Base-by-base conservation (phyloP, 2,329 filamentous ascomycete genomes). In the Exophiala calicioides region DNA sequence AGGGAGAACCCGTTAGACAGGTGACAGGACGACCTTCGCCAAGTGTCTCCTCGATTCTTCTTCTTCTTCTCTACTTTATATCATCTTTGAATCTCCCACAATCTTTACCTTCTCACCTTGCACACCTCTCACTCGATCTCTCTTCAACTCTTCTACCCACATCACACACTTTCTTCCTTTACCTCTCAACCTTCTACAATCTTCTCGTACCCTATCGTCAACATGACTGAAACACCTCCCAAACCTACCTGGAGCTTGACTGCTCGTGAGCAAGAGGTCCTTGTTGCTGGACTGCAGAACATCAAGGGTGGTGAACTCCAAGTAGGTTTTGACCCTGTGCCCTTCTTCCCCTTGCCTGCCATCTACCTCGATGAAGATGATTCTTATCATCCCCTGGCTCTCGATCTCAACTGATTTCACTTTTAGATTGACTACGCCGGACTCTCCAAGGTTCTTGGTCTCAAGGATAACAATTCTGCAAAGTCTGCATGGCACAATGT, bases 381-480 rank as follows among this genome's bases (percentile, higher is more conserved):
- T n/a, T n/a, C n/a, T n/a, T n/a, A n/a, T n/a, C n/a, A n/a, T n/a
- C n/a, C n/a, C n/a, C n/a, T n/a, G n/a, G n/a, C n/a, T n/a, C n/a
- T n/a, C n/a, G n/a, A n/a, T n/a, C n/a, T n/a, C n/a, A 27, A 44
- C 41, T 53, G 35, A 38, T 47, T 13, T 19, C 39, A n/a, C 23
- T n/a, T 24, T 18, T 21, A 56, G 53, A 37, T 56, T 26, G 68
- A 75, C 56, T 67, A 62, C 47, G 57, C 62, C 1, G 67, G 62
- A 18, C 53, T 74, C 7, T 68, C 70, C 16, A 44, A 53, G 8
- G 58, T 55, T 21, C 61, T 60, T 9, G 63, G 64, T 15, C 66
- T 68, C 50, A 69, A 68, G 47, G 70, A 66, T 41, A 53, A 50
- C 2, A 45, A 46, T 5, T 65, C 66, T 1, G 70, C 69, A 3